Percentiles rank a stretch among this genome's conserved stretches.
These are phyloP conservation scores for Fusarium oligoseptatum DNA, from an alignment of 2,329 filamentous ascomycete genomes.

Conservation along the genomic window DNA sequence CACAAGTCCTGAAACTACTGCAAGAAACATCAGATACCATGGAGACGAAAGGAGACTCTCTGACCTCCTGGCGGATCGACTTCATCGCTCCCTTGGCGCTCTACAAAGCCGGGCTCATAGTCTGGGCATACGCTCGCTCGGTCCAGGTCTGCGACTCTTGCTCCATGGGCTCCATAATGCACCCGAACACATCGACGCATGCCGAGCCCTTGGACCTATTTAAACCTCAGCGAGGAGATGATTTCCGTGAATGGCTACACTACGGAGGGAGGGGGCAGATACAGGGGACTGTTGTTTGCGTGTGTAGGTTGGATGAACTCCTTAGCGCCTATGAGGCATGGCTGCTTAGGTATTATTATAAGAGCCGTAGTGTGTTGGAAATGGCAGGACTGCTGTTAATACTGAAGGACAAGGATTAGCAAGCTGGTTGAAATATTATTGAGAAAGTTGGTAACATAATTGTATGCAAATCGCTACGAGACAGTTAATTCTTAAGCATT, in stretches of 20 bases:
- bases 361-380: background rate
- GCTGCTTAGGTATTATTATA: background rate
- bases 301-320: background rate
- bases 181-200: background rate
- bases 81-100: background rate
- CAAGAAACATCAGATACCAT: background rate
- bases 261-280: background rate
- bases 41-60: background rate
- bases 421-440: too few relatives aligned
- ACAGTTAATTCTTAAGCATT: background rate
- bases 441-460: too few relatives aligned
- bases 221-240: background rate
- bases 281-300: background rate
- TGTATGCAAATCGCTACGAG: background rate
- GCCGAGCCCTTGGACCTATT: background rate
- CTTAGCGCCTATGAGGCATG: background rate
- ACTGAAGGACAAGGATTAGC: background rate
- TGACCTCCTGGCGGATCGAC: background rate
- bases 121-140: background rate
- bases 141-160: background rate
- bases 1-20: background rate
- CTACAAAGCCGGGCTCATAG: background rate
- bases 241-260: background rate
- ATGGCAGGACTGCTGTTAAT: background rate
- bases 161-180: background rate